Conservation (phyloP, 2,329 filamentous ascomycete genomes). For the Pestalotiopsis sp. region DNA sequence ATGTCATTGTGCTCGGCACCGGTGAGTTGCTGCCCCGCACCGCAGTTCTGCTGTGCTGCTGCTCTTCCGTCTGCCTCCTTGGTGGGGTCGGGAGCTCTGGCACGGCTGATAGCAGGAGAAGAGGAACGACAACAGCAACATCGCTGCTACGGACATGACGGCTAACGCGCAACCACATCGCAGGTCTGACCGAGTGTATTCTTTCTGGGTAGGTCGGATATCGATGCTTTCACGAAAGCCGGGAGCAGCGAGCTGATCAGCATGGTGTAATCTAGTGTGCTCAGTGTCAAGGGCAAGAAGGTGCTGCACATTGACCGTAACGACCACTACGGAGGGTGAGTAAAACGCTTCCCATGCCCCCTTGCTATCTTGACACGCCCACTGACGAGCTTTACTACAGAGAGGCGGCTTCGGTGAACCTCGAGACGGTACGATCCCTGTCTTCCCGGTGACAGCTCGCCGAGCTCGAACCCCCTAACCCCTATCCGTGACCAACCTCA, state of each 20-base stretch:
- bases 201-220: slow-evolving; percentile 78
- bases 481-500: slow-evolving; percentile 12
- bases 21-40: slow-evolving; percentile 59
- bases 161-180: slow-evolving; percentile 19
- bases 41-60: background rate
- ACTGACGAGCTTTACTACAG: slow-evolving; percentile 44
- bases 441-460: slow-evolving; percentile 12
- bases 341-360: slow-evolving; percentile 29
- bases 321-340: slow-evolving; percentile 96
- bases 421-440: slow-evolving; percentile 72
- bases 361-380: slow-evolving; percentile 18
- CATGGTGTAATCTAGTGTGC: slow-evolving; percentile 60
- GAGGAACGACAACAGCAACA: background rate
- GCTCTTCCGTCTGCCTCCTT: slow-evolving; percentile 16
- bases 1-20: slow-evolving; percentile 97
- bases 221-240: slow-evolving; percentile 4
- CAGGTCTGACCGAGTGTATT: slow-evolving; percentile 97
- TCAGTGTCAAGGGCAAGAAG: slow-evolving; percentile 99
- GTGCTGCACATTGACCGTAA: slow-evolving; percentile 99
- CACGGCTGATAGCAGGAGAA: background rate
- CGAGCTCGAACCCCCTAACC: slow-evolving; percentile 6
- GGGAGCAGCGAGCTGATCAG: background rate
- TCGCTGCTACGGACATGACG: background rate
- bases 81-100: slow-evolving; percentile 17
- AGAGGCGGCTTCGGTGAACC: slow-evolving; percentile 94